Percentiles rank a stretch among this genome's conserved stretches.
Evolutionary conservation across 1,284 basidiomycete genomes (phyloP).

Genomic region (Rhodofomes roseus): DNA sequence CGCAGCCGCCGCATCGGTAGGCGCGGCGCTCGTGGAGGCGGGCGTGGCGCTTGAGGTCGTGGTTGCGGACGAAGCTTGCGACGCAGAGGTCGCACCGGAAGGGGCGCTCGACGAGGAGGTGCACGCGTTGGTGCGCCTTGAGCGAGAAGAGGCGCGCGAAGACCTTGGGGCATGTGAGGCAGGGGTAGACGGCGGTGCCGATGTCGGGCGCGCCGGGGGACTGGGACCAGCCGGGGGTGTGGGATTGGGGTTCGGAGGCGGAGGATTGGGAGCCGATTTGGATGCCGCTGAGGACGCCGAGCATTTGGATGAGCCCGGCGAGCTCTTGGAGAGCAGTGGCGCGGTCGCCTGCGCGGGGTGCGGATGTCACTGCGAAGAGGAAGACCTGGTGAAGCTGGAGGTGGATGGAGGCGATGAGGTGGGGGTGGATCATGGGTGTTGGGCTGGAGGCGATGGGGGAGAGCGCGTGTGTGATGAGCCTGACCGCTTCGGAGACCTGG

Average conservation of each 20-base stretch:
- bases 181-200: slow-evolving; percentile 73
- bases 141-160: slow-evolving; percentile 65
- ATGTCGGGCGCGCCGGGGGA: slow-evolving; percentile 41
- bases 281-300: slow-evolving; percentile 71
- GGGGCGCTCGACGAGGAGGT: slow-evolving; percentile 55
- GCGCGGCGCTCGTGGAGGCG: slow-evolving; percentile 65
- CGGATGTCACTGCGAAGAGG: slow-evolving; percentile 68
- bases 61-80: slow-evolving; percentile 70
- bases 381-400: slow-evolving; percentile 69
- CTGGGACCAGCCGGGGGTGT: not conserved
- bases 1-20: slow-evolving; percentile 68
- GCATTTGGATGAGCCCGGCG: slow-evolving; percentile 69
- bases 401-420: slow-evolving; percentile 61
- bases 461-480: slow-evolving; percentile 46
- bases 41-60: slow-evolving; percentile 71
- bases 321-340: slow-evolving; percentile 61
- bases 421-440: slow-evolving; percentile 41
- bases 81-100: slow-evolving; percentile 60
- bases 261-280: slow-evolving; percentile 52
- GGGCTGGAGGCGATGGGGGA: slow-evolving; percentile 30
- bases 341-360: slow-evolving; percentile 49
- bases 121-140: slow-evolving; percentile 62
- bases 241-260: slow-evolving; percentile 31
- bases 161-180: slow-evolving; percentile 59
- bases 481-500: slow-evolving; percentile 55